Evolutionary conservation across 495 filamentous ascomycete species (phyloP), one percentile per base, ranked within the genome.

Genomic region (Delitschia confertaspora): DNA sequence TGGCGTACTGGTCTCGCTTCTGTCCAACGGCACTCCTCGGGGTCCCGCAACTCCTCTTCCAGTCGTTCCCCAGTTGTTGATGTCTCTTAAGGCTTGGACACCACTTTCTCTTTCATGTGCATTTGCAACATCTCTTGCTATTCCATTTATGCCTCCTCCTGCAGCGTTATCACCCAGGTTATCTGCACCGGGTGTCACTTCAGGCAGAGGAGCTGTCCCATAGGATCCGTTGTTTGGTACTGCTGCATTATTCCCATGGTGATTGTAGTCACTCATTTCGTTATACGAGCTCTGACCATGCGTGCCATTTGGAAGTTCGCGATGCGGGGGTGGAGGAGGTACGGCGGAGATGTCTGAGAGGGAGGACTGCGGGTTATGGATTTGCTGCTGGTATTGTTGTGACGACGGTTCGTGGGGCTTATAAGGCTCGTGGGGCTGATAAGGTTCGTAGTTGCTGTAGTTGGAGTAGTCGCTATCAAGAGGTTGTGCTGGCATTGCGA

Each of bases 41-140:
- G 49, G 36, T 32, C 33, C 36, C n/a, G 70, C 26, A 60, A 60
- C 26, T 71, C 63, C 58, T 47, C 63, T 61, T 18, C 53, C 50
- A 35, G 53, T 61, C 14, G 57, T 34, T 14, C 49, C 49, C 40
- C 42, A 47, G 61, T 60, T 68, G 51, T 67, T 65, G 47, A 67
- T 62, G 39, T 60, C 69, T 65, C 67, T 69, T 42, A 82, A 65
- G 23, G 83, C 82, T 51, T 87, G 74, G 35, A 83, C 44, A 10
- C 82, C 85, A 63, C 81, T 85, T 49, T 84, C 74, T 45, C 83
- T 67, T 49, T 79, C 71, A 63, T 85, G 76, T 21, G 70, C 72
- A 41, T 83, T 83, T 4, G 83, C 84, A 43, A 87, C 76, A 35
- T 73, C 83, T 49, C 78, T 65, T 34, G 85, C 83, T 42, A 88